Evolutionary conservation across 331 rosid species (phyloP).

Genomic region (Spiraea crenata): DNA sequence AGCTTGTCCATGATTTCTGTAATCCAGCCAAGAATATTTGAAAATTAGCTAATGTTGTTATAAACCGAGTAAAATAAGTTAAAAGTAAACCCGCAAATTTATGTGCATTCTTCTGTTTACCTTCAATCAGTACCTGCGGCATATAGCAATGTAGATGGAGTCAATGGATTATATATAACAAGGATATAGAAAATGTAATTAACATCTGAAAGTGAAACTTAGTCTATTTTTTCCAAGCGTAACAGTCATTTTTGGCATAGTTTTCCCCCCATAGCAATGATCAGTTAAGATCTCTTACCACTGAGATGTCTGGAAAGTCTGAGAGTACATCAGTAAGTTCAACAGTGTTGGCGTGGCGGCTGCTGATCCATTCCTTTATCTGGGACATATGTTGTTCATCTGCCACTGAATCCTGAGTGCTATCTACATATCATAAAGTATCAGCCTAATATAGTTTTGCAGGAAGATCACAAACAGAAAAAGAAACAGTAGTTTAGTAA

Average conservation of each 20-base stretch:
- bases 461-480: neutral
- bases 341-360: constrained; percentile 54
- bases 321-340: constrained; percentile 75
- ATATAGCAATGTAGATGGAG: constrained; percentile 26
- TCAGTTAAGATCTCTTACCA: constrained; percentile 41
- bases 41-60: constrained; percentile 10
- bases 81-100: constrained; percentile 3
- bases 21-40: constrained; percentile 32
- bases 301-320: constrained; percentile 85
- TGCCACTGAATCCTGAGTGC: constrained; percentile 79
- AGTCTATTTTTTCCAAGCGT: neutral
- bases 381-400: constrained; percentile 69
- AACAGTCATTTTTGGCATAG: neutral
- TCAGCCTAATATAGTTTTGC: neutral
- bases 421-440: constrained; percentile 41
- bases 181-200: neutral
- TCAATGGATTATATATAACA: constrained; percentile 10
- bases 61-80: neutral
- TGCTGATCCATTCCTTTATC: constrained; percentile 75
- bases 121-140: constrained; percentile 89
- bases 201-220: neutral
- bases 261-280: neutral
- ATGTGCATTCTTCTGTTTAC: constrained; percentile 36
- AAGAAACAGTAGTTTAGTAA: neutral
- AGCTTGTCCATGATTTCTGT: constrained; percentile 78